These are phyloP conservation scores for Acorus gramineus DNA, from an alignment of 106 monocot genomes.

Conservation along the genomic window DNA sequence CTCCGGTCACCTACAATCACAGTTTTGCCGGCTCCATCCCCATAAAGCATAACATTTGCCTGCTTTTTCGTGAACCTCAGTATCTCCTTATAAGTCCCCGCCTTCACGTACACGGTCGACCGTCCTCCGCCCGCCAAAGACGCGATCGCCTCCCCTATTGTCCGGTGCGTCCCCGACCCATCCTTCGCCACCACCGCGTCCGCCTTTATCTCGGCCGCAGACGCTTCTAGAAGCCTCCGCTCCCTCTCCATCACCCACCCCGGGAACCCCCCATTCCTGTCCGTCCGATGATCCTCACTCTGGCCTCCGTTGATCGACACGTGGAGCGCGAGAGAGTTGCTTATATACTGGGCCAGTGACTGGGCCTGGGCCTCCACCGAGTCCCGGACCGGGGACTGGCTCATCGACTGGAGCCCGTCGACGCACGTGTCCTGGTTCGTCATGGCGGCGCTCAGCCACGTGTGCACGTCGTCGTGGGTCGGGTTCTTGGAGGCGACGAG, in stretches of 20 bases:
- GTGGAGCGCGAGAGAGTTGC: slow-evolving; percentile 39
- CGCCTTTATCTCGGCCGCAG: neutral
- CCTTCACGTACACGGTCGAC: slow-evolving; percentile 64
- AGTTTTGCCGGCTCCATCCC: slow-evolving; percentile 69
- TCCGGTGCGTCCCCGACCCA: slow-evolving; percentile 15
- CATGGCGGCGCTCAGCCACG: slow-evolving; percentile 31
- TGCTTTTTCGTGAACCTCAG: slow-evolving; percentile 49
- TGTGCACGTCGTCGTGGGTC: slow-evolving; percentile 10
- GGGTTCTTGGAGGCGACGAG: neutral
- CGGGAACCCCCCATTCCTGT: neutral
- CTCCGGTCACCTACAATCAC: slow-evolving; percentile 45
- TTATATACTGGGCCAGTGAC: slow-evolving; percentile 25
- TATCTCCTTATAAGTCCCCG: slow-evolving; percentile 62
- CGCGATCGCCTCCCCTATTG: slow-evolving; percentile 8
- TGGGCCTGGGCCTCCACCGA: slow-evolving; percentile 14
- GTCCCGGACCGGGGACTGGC: slow-evolving; percentile 1
- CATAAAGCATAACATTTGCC: slow-evolving; percentile 73
- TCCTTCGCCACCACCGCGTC: slow-evolving; percentile 25
- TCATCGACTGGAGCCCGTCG: slow-evolving; percentile 10
- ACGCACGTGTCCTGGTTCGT: slow-evolving; percentile 36
- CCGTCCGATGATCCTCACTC: slow-evolving; percentile 8
- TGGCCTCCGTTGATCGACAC: neutral
- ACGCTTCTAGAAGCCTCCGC: neutral
- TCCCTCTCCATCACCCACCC: slow-evolving; percentile 24
- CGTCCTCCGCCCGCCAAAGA: slow-evolving; percentile 20